These are phyloP conservation scores for Tetrahymena elliotti DNA, from an alignment of 73 alveolate species.

Conservation along the genomic window DNA sequence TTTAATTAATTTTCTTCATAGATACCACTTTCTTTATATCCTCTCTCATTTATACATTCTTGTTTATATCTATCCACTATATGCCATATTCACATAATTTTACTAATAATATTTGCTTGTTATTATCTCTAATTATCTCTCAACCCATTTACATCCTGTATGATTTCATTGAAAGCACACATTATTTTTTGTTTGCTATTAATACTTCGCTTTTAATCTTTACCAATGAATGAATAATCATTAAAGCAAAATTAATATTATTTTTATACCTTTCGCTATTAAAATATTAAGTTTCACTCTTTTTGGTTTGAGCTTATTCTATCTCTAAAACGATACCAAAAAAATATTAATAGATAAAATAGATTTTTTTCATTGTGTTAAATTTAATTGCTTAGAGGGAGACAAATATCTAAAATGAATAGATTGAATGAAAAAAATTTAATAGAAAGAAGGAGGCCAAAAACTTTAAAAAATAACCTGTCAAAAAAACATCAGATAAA, in stretches of 20 bases:
- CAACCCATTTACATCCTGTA: neutral
- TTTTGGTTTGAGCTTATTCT: no score
- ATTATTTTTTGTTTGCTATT: neutral
- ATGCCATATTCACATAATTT: neutral
- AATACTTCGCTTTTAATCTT: neutral
- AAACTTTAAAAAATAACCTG: neutral
- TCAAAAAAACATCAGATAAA: no score
- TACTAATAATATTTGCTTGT: neutral
- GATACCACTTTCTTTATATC: neutral
- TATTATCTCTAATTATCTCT: neutral
- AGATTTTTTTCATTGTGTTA: no score
- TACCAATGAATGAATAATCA: neutral
- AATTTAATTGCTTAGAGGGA: no score
- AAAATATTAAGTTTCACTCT: no score
- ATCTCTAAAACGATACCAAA: no score
- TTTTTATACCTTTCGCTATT: neutral
- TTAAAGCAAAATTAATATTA: no score
- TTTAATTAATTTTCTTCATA: neutral
- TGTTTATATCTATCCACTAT: neutral
- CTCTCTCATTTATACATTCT: neutral
- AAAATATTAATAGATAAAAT: no score
- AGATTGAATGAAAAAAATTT: no score
- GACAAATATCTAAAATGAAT: no score
- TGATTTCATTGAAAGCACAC: neutral
- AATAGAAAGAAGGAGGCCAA: neutral